Base-by-base conservation (phyloP, 768 basidiomycete species). In the Stropharia rugosoannulata region DNA sequence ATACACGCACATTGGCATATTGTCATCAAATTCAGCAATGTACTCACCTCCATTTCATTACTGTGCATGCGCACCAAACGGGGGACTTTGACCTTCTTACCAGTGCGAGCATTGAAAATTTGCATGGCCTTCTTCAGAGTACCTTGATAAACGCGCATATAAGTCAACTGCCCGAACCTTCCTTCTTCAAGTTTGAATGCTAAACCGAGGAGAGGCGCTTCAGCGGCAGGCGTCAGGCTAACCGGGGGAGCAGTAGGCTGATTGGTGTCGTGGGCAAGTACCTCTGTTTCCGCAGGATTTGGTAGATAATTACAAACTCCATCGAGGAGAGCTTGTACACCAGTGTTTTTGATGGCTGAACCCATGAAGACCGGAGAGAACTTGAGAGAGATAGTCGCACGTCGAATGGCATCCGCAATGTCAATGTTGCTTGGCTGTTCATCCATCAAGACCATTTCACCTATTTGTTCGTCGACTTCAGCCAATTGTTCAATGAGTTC, bases 111-210 rank as follows among this genome's bases (percentile, higher is more conserved):
- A 65, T 98, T 97, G 74, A 80, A 94, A 62, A 99, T 94, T 56
- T 86, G 80, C 59, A 80, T 82, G 2, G 91, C 85, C 72, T 91
- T 90, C 75, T 87, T 94, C 70, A 99, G 70, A 38, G 84, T 91
- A 29, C 97, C 97, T 70, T 98, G 97, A 65, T 99, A 99, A 53
- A 99, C 91, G 16, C 97, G 80, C 86, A 99, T 95, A 71, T 99
- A 99, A 0, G 97, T 99, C 66, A 99, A 74, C 72, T 99, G 97
- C 9, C 97, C 97, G 67, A 92, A 99, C 19, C 92, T 81, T 4
- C 96, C 95, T 75, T 99, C 97, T 71, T 99, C 97, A 43, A 99
- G 78, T 76, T 99, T 99, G 83, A 99, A 99, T 11, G 97, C 97
- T 48, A 99, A 76, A 7, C 91, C 95, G 56, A 99, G 90, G 27